Conservation (phyloP, 129 eudicot genomes). For the Artemisia argyi region DNA sequence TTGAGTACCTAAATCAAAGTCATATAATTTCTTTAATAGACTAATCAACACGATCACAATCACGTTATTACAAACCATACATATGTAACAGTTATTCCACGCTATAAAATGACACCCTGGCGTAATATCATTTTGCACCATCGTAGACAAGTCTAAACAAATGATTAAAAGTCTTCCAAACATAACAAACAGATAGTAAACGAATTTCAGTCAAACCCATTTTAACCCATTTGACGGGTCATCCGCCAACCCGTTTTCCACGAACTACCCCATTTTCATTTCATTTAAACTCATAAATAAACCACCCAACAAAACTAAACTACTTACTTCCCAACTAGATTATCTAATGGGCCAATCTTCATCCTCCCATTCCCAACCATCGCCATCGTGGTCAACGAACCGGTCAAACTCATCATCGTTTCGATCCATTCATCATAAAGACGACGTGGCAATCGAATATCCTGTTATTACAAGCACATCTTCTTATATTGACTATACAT, state of each 20-base stretch:
- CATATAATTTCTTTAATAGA: too few relatives aligned
- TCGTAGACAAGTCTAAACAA: conserved; percentile 13
- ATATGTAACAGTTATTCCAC: too few relatives aligned
- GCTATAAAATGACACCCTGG: too few relatives aligned
- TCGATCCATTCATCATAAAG: conserved; percentile 25
- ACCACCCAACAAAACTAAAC: not conserved
- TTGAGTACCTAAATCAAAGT: too few relatives aligned
- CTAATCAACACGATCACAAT: too few relatives aligned
- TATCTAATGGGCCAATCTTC: conserved; percentile 48
- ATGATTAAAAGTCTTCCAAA: conserved; percentile 9
- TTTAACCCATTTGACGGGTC: conserved; percentile 29
- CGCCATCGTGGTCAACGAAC: conserved; percentile 34
- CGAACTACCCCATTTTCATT: conserved; percentile 14
- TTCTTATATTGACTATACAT: conserved; percentile 41
- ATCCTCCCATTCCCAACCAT: conserved; percentile 29
- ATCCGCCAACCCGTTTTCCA: conserved; percentile 24
- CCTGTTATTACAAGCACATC: conserved; percentile 38
- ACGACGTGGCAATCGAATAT: conserved; percentile 35
- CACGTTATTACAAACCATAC: too few relatives aligned
- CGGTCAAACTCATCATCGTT: conserved; percentile 19
- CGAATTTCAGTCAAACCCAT: conserved; percentile 15
- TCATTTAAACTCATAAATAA: not conserved
- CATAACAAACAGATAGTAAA: not conserved
- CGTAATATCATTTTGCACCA: not conserved
- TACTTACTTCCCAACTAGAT: not conserved